These are phyloP conservation scores for Eruca vesicaria DNA, from an alignment of 441 rosid species.

Conservation along the genomic window DNA sequence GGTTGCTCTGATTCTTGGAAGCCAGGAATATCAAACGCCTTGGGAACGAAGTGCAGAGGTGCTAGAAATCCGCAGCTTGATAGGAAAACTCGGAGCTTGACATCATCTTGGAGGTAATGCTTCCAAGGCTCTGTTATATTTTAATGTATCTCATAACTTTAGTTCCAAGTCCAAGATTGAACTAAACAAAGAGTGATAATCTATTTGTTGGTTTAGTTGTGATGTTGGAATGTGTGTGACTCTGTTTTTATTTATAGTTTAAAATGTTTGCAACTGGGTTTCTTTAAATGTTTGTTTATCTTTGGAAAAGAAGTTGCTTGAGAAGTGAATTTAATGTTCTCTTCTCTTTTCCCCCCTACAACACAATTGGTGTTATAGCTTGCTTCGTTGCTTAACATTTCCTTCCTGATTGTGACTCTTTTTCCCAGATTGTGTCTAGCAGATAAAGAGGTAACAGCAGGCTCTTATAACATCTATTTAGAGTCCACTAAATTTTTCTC, in stretches of 20 bases:
- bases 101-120: not conserved
- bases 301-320: slow-evolving; percentile 35
- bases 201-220: not conserved
- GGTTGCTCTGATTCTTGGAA: not conserved
- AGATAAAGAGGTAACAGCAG: slow-evolving; percentile 49
- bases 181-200: not conserved
- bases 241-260: not conserved
- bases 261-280: not conserved
- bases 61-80: not conserved
- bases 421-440: slow-evolving; percentile 55
- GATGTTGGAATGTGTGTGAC: not conserved
- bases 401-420: too few relatives aligned
- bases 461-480: slow-evolving; percentile 33
- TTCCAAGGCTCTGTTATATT: not conserved
- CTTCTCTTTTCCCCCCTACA: not conserved
- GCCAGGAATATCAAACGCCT: too few relatives aligned
- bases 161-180: too few relatives aligned
- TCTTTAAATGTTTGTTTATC: not conserved
- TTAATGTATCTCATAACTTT: not conserved
- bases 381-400: slow-evolving; percentile 40
- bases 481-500: too few relatives aligned
- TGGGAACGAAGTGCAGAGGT: not conserved
- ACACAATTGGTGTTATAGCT: not conserved
- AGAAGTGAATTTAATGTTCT: slow-evolving; percentile 52
- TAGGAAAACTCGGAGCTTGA: not conserved